Evolutionary conservation across 495 filamentous ascomycete genomes (phyloP).

Genomic region (Hyaloscypha variabilis): DNA sequence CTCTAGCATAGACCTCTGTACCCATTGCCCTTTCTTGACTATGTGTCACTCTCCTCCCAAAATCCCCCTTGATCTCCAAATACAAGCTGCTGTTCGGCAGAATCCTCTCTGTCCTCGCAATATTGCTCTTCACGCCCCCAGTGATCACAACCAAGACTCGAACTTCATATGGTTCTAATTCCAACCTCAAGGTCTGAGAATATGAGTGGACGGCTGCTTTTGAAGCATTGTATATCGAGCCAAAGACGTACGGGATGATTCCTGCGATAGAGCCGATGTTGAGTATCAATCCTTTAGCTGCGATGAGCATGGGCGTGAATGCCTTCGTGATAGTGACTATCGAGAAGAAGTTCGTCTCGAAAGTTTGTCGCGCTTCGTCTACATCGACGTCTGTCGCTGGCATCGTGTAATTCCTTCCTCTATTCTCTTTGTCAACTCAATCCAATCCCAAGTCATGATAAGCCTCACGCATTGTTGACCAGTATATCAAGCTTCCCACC

Average conservation of each 20-base stretch:
- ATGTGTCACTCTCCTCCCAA: conserved; percentile 52
- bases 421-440: background rate
- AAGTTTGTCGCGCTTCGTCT: conserved; percentile 42
- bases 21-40: conserved; percentile 60
- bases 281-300: conserved; percentile 46
- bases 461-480: conserved; percentile 65
- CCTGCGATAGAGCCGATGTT: conserved; percentile 54
- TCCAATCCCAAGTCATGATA: background rate
- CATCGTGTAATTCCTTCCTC: conserved; percentile 20
- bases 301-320: conserved; percentile 54
- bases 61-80: conserved; percentile 52
- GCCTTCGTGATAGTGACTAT: conserved; percentile 53
- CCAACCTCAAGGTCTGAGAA: conserved; percentile 26
- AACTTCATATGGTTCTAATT: conserved; percentile 41
- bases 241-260: conserved; percentile 27
- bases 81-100: conserved; percentile 55
- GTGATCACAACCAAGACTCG: conserved; percentile 60
- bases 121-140: conserved; percentile 62
- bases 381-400: conserved; percentile 50
- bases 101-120: conserved; percentile 52
- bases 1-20: conserved; percentile 53
- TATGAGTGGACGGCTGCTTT: conserved; percentile 27
- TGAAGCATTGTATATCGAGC: conserved; percentile 26
- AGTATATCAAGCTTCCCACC: conserved; percentile 63
- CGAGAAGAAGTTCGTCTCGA: conserved; percentile 57